Conservation (phyloP, 2,329 filamentous ascomycete species). For the Hortaea werneckii region DNA sequence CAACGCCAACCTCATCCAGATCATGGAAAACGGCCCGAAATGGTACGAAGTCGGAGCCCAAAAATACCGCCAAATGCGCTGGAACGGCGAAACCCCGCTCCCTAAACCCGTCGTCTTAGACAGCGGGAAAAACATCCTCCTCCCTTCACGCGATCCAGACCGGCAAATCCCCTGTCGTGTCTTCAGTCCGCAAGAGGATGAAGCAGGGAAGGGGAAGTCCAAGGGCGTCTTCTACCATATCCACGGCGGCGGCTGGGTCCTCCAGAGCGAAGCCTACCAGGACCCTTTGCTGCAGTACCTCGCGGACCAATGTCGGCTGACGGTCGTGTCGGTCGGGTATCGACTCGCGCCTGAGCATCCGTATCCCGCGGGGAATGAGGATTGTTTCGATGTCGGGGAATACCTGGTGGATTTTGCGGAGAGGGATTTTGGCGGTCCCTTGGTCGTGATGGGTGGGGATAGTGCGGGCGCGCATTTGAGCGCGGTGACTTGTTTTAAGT, state of each 20-base stretch:
- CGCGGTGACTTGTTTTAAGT: conserved; percentile 37
- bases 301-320: conserved; percentile 39
- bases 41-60: conserved; percentile 44
- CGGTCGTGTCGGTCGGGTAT: conserved; percentile 48
- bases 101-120: conserved; percentile 34
- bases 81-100: conserved; percentile 43
- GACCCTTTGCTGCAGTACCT: conserved; percentile 40
- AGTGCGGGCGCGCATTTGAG: conserved; percentile 44
- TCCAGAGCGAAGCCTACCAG: conserved; percentile 33
- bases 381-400: conserved; percentile 48
- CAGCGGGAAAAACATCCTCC: conserved; percentile 35
- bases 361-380: conserved; percentile 44
- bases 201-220: conserved; percentile 4
- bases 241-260: conserved; percentile 42
- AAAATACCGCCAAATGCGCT: conserved; percentile 45
- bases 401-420: conserved; percentile 42
- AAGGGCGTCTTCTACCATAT: conserved; percentile 39
- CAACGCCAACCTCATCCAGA: conserved; percentile 35
- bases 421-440: conserved; percentile 29
- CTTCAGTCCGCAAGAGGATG: conserved; percentile 39
- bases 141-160: conserved; percentile 44
- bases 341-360: conserved; percentile 50
- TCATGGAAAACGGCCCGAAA: conserved; percentile 28
- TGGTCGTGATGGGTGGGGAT: conserved; percentile 38
- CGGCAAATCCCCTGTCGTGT: conserved; percentile 44